Evolutionary conservation across 495 filamentous ascomycete species (phyloP).

Genomic region (Extremus antarcticus): DNA sequence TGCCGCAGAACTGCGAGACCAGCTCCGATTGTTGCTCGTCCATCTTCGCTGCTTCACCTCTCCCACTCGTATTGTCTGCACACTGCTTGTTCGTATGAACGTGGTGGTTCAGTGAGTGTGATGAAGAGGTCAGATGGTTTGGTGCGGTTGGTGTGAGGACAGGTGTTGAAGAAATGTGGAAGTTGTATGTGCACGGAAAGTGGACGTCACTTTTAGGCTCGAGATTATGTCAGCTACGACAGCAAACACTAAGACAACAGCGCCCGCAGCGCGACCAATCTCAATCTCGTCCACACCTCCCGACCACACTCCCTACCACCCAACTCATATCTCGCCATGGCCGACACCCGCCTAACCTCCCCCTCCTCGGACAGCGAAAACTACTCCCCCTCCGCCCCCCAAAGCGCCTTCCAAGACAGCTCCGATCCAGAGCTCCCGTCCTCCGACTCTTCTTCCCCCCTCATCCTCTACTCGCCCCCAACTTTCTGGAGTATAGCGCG

Average conservation of each 20-base stretch:
- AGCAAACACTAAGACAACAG: no score
- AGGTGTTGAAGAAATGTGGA: no score
- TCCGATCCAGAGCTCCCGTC: slow-evolving; percentile 44
- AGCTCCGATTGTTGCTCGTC: slow-evolving; percentile 53
- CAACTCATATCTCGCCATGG: not conserved
- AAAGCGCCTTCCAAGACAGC: slow-evolving; percentile 31
- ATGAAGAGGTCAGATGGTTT: no score
- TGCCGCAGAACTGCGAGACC: slow-evolving; percentile 59
- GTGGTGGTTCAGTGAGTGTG: no score
- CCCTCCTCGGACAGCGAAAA: slow-evolving; percentile 75
- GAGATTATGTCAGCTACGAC: no score
- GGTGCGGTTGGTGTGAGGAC: no score
- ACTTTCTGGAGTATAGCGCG: slow-evolving; percentile 74
- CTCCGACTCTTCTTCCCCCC: slow-evolving; percentile 53
- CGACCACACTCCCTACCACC: no score
- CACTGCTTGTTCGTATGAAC: no score
- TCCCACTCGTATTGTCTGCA: no score
- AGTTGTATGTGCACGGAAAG: no score
- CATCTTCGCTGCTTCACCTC: slow-evolving; percentile 30
- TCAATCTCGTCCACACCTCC: not conserved
- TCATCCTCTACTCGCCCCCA: slow-evolving; percentile 84
- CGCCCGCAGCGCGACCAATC: not conserved
- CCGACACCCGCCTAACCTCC: slow-evolving; percentile 44
- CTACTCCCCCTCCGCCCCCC: slow-evolving; percentile 50
- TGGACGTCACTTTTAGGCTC: no score